Base-by-base conservation (phyloP, 352 stramenopile species). In the Phytopythium cucurbitacearum region DNA sequence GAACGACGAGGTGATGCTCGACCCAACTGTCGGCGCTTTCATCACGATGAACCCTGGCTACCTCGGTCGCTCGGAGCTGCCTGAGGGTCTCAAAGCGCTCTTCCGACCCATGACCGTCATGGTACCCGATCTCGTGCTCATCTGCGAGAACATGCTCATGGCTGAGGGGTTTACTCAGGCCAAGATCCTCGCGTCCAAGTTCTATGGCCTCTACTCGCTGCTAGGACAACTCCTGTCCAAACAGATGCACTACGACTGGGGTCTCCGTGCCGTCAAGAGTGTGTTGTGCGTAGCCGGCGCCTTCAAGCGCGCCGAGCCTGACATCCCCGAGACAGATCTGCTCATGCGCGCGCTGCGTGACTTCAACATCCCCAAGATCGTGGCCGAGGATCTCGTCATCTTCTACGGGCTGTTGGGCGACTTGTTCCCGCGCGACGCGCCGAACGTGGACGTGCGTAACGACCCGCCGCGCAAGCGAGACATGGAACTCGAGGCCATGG, bases 21-120 rank as follows among this genome's bases (percentile, higher is more conserved):
- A 98, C 62, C 89, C 91, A 6, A 93, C 86, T 0, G 95, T 96
- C 47, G 95, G 95, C 37, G 94, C 90, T 7, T 98, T 97, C 64
- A 98, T 98, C 59, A 98, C 95, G 12, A 98, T 98, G 95, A 98
- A 98, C 63, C 95, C 95, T 3, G 95, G 94, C 11, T 98, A 98
- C 64, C 69, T 98, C 16, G 94, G 94, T 40, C 89, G 94, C 12
- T 97, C 86, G 0, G 94, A 98, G 60, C 75, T 98, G 5, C 94
- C 95, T 5, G 94, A 98, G 79, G 94, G 91, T 34, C 69, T 98
- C 7, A 98, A 98, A 63, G 92, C 92, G 6, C 65, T 98, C 3
- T 98, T 98, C 69, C 84, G 95, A 4, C 94, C 95, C 11, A 98
- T 98, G 85, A 98, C 94, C 11, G 91, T 98, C 42, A 98, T 98